Base-by-base conservation (phyloP, 2,329 filamentous ascomycete species). In the Xylariaceae sp. region DNA sequence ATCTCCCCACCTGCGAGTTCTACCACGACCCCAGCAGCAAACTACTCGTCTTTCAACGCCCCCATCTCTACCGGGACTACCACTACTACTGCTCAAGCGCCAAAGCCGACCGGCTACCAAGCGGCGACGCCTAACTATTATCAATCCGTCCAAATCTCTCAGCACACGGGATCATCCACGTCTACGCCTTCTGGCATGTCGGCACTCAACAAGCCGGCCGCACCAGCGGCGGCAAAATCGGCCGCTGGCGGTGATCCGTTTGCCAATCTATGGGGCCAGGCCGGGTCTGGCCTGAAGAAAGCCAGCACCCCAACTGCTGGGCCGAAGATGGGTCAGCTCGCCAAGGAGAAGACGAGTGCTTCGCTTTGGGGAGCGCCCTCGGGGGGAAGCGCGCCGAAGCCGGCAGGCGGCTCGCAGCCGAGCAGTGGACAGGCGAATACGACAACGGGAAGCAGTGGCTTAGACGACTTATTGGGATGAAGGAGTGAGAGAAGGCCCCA, bases 281-380 rank as follows among this genome's bases (percentile, higher is more conserved):
- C 87, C 23, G 91, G 87, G 61, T 82, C 82, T 10, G 87, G 88
- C 45, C 83, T 92, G 62, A 92, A 92, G 79, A 96, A 95, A 77
- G 75, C 82, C 1, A 80, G 75, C 57, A 82, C 86, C 2, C 79
- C 82, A 9, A 78, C 81, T 51, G 81, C 87, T 56, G 89, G 89
- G 0, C 88, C 91, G 49, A 93, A 93, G 52, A 83, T 99, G 76
- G 93, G 92, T 26, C 93, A 96, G 73, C 85, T 99, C 74, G 93
- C 93, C n/a, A 97, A 97, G 80, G 92, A 97, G 76, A 97, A 98
- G 82, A 95, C 92, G 56, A 92, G 88, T 66, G 92, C 93, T 16
- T 92, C 93, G 7, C 91, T 99, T 61, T 99, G 96, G 92, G 95
- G 93, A 18, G 84, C 90, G 0, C 81, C 89, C 16, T n/a, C n/a